These are phyloP conservation scores for Tolypocladium ovalisporum DNA, from an alignment of 2,329 filamentous ascomycete species.

Conservation along the genomic window DNA sequence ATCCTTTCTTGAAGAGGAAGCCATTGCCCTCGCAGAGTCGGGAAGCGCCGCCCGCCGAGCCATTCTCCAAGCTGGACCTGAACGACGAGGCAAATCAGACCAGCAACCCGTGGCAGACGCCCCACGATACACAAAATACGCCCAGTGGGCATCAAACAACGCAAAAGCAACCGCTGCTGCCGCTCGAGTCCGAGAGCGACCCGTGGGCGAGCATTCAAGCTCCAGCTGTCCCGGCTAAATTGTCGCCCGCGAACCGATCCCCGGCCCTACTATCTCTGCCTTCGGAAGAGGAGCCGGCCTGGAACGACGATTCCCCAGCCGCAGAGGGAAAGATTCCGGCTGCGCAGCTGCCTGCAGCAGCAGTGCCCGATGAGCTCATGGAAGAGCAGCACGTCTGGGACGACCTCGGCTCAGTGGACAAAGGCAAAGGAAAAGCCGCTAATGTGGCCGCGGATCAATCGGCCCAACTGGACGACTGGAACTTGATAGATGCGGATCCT, in stretches of 20 bases:
- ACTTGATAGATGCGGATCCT: slow-evolving; percentile 35
- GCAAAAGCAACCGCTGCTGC: slow-evolving; percentile 6
- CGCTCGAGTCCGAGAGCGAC: slow-evolving; percentile 16
- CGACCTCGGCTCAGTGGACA: slow-evolving; percentile 27
- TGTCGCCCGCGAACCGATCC: slow-evolving; percentile 13
- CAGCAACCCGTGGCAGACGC: slow-evolving; percentile 23
- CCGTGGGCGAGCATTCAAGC: slow-evolving; percentile 14
- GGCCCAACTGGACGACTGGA: slow-evolving; percentile 34
- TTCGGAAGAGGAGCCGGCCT: slow-evolving; percentile 26
- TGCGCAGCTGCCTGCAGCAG: slow-evolving; percentile 11
- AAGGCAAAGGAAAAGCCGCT: slow-evolving; percentile 29
- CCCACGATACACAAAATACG: slow-evolving; percentile 11
- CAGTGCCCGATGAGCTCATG: slow-evolving; percentile 20
- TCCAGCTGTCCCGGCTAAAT: slow-evolving; percentile 16
- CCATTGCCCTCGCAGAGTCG: slow-evolving; percentile 6
- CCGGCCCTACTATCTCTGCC: slow-evolving; percentile 24
- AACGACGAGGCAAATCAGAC: slow-evolving; percentile 28
- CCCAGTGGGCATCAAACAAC: slow-evolving; percentile 3
- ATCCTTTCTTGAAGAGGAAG: slow-evolving; percentile 43
- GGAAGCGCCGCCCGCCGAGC: slow-evolving; percentile 19
- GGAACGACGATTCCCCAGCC: slow-evolving; percentile 25
- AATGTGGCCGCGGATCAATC: slow-evolving; percentile 8
- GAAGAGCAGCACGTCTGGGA: slow-evolving; percentile 40
- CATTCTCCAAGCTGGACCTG: slow-evolving; percentile 31
- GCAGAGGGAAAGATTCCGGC: slow-evolving; percentile 14